Conservation (phyloP, 768 basidiomycete genomes). For the Macrolepiota fuliginosa region DNA sequence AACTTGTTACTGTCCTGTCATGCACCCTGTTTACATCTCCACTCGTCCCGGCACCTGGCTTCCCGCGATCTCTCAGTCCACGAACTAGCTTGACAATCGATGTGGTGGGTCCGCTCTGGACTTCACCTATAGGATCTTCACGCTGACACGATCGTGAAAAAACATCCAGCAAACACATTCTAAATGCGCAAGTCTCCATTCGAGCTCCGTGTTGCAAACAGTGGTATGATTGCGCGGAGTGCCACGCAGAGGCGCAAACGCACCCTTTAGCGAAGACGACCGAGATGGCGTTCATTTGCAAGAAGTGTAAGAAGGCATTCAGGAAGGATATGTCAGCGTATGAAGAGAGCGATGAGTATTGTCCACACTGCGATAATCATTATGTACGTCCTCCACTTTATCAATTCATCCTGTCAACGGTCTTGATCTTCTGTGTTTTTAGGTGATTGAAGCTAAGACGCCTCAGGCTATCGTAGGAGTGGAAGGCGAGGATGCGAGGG, state of each 20-base stretch:
- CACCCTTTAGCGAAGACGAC: constrained; percentile 71
- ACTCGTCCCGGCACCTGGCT: background rate
- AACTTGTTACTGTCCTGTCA: background rate
- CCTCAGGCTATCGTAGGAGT: constrained; percentile 83
- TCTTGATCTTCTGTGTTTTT: background rate
- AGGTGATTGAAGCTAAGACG: constrained; percentile 93
- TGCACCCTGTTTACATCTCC: background rate
- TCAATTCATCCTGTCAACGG: background rate
- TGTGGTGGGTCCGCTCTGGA: constrained; percentile 14
- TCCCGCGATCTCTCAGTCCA: background rate
- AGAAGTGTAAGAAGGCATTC: constrained; percentile 83
- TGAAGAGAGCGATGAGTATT: constrained; percentile 98
- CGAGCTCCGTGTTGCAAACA: constrained; percentile 96
- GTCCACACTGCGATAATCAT: constrained; percentile 98
- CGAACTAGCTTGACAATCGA: background rate
- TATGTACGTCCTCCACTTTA: constrained; percentile 62
- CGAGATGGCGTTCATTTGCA: constrained; percentile 58
- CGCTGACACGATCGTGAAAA: constrained; percentile 5
- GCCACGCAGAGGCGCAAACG: constrained; percentile 82
- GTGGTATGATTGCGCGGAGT: constrained; percentile 97
- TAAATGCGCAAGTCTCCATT: constrained; percentile 96
- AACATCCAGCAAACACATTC: constrained; percentile 80
- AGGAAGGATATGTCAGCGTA: constrained; percentile 90
- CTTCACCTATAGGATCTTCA: background rate
- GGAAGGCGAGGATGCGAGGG: constrained; percentile 87